Base-by-base conservation (phyloP, 352 stramenopile species). In the Phytophthora cryptogea region DNA sequence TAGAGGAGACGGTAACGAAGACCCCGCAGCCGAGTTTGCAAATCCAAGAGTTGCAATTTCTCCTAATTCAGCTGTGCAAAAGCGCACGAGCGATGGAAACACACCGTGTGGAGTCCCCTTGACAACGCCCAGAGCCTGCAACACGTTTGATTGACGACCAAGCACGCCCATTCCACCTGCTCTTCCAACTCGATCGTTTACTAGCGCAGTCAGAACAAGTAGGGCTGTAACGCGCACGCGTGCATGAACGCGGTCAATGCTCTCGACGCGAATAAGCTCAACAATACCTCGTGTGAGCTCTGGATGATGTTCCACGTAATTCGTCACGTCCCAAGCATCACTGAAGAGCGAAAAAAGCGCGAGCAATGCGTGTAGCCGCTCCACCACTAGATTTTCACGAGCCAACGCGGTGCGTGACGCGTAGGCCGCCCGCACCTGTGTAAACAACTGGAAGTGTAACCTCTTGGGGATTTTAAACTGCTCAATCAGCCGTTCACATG, bases 11-110 rank as follows among this genome's bases (percentile, higher is more conserved):
- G 50, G 36, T 16, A 59, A 49, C 16, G 41, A 30, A 51, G 53
- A 55, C 11, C 36, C 49, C 43, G 60, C 44, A 10, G 48, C 46
- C 8, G 28, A 23, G 8, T 41, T 53, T 41, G 37, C 16, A 33
- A 47, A 61, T 36, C 47, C 27, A 36, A 66, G 51, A 23, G 55
- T 14, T 2, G 68, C 66, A 11, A 77, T 44, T 33, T 68, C 74
- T 3, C 81, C 79, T 4, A 96, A 53, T 49, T 92, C 83, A 26
- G 82, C 71, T 66, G 90, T 86, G 41, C 79, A 90, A 51, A 84
- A 92, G 1, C 87, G 85, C 46, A 94, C 83, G 9, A 96, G 74
- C 1, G 87, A 88, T 17, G 86, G 85, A 28, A 96, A 94, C 8
- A 90, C 73, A 14, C 87, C 87, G 37, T 93, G 85, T 0, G 87